Base-by-base conservation (phyloP, 805 yeast species). In the Candida rishiriensis region DNA sequence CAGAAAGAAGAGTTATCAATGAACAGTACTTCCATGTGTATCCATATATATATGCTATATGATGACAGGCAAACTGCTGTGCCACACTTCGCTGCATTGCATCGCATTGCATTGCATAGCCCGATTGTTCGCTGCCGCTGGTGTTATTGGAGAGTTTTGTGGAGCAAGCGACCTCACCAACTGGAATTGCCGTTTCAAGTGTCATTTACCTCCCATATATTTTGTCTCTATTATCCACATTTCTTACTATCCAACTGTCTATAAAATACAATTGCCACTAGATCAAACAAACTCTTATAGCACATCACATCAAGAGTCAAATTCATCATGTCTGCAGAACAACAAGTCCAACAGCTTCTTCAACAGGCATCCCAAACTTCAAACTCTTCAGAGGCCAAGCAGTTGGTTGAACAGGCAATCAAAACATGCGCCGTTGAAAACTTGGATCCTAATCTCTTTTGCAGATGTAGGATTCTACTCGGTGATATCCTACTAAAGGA, bases 401-500 rank as follows among this genome's bases (percentile, higher is more conserved):
- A 46, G 11, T 42, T 46, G 15, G 44, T 48, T n/a, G 34, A 49
- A 16, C 37, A 47, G 33, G 64, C 64, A 3, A 44, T 59, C 21
- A 32, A 47, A 9, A 34, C 52, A 5, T 55, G 60, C 39, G 44
- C 52, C 16, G 29, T 40, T n/a, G 40, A 54, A 26, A 47, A 47
- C 15, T 41, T 61, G 18, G 64, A 62, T 39, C 46, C 63, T 12
- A 61, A 62, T 42, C 42, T 61, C 29, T 51, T 38, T 29, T 53
- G 61, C 41, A 57, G 50, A 40, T 54, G 47, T 33, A 52, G 60
- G 38, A 50, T 62, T 16, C 54, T 53, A 4, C 39, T 55, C 12
- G 66, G 66, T 44, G 66, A 63, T 36, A 42, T 59, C 10, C 44
- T 53, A 11, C 39, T 57, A 11, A 48, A 49, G 5, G 50, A 54